Evolutionary conservation across 1,284 basidiomycete species (phyloP).

Genomic region (Ceratobasidium sp.): DNA sequence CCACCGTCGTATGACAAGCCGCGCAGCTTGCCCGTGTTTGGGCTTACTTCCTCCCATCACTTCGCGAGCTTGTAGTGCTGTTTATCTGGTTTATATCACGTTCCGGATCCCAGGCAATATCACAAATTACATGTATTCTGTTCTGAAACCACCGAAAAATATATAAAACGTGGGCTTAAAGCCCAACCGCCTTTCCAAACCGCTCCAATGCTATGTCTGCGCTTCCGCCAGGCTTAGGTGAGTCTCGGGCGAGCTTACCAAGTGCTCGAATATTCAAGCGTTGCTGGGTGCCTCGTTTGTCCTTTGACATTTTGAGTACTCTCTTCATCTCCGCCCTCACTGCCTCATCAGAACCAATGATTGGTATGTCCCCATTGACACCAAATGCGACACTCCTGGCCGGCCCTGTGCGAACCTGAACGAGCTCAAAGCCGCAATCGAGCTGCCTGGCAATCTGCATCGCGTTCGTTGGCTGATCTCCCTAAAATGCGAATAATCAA

Average conservation of each 20-base stretch:
- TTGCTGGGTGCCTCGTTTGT: slow-evolving; percentile 16
- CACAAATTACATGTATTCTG: no score
- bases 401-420: slow-evolving; percentile 32
- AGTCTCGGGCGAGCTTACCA: slow-evolving; percentile 3
- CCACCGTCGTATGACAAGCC: no score
- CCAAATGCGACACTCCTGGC: slow-evolving; percentile 7
- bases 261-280: slow-evolving; percentile 21
- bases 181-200: slow-evolving; percentile 9
- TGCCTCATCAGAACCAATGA: slow-evolving; percentile 38
- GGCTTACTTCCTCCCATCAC: no score
- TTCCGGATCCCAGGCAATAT: no score
- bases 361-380: neutral
- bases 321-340: slow-evolving; percentile 17
- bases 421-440: slow-evolving; percentile 33
- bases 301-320: slow-evolving; percentile 13
- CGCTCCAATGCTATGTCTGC: slow-evolving; percentile 11
- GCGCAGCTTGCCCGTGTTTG: no score
- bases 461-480: slow-evolving; percentile 33
- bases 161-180: no score
- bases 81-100: no score
- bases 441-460: slow-evolving; percentile 12
- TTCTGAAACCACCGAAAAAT: no score
- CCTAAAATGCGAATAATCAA: neutral
- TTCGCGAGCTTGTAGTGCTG: no score
- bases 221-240: slow-evolving; percentile 16